Evolutionary conservation across 1,139 yeast species (phyloP), one percentile per base, ranked within the genome.

Genomic region (Yamadazyma friedrichii): DNA sequence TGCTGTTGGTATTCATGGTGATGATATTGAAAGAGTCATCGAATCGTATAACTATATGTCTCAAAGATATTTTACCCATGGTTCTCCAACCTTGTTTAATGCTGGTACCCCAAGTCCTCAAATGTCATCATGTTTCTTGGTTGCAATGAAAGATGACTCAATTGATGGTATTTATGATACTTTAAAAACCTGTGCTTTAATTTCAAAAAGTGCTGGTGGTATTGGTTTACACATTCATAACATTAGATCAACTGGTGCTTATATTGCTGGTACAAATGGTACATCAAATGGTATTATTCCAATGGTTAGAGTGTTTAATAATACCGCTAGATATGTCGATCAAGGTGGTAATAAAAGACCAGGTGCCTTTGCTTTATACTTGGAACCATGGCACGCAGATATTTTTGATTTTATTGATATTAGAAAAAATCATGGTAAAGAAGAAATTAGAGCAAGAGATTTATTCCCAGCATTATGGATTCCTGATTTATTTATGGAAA

Each of bases 331-430:
- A 59, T 88, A 88, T 55, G 96, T 88, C 38, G 96, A 88, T 56
- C 96, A 88, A 70, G 96, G 96, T 60, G 96, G 96, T 54, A 88
- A 88, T 71, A 88, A 88, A 65, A 80, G 96, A 59, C 96, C 96
- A 2, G 96, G 96, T 57, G 96, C 96, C 11, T 85, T 88, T 62
- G 95, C 96, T 33, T 67, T 88, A 43, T 88, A 88, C 63, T 70
- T 88, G 44, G 96, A 88, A 67, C 95, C 96, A 51, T 88, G 96
- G 96, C 96, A 88, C 58, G 79, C 88, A 17, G 96, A 88, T 59
- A 77, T 88, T 43, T 83, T 86, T 59, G 95, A 87, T 45, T 84
- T 88, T 58, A 70, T 88, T 42, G 94, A 88, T 52, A 78, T 88
- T 52, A 80, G 95, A 64, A 88, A 88, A 68, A 88, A 87, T 62